Conservation (phyloP, 1,139 yeast species). For the Debaryomycetaceae sp. region DNA sequence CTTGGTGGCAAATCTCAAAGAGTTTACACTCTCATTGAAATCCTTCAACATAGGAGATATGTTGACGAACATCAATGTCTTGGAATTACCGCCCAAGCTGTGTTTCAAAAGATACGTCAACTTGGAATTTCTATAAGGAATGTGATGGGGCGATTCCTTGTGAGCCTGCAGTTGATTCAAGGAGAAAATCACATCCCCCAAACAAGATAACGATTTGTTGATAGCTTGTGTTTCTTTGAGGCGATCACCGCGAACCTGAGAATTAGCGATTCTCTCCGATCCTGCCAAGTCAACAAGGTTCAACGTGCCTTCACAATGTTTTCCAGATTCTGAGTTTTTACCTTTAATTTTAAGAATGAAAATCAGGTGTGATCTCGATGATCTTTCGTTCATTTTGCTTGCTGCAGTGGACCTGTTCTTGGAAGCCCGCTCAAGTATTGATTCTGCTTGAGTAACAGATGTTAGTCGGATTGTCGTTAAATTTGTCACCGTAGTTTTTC, state of each 20-base stretch:
- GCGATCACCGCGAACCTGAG: slow-evolving; percentile 78
- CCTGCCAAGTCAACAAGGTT: slow-evolving; percentile 86
- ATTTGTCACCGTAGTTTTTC: slow-evolving; percentile 59
- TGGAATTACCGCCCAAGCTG: slow-evolving; percentile 80
- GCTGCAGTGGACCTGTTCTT: slow-evolving; percentile 74
- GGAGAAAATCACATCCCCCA: slow-evolving; percentile 88
- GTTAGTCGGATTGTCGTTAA: slow-evolving; percentile 48
- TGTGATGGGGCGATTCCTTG: slow-evolving; percentile 38
- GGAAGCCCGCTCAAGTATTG: slow-evolving; percentile 52
- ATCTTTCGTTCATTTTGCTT: slow-evolving; percentile 76
- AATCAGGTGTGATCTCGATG: slow-evolving; percentile 68
- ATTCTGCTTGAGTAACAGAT: slow-evolving; percentile 48
- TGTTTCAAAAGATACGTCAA: slow-evolving; percentile 81
- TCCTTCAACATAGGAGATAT: slow-evolving; percentile 66
- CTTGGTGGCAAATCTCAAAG: slow-evolving; percentile 85
- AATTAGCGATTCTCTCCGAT: slow-evolving; percentile 74
- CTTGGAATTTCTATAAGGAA: slow-evolving; percentile 56
- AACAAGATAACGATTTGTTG: slow-evolving; percentile 80
- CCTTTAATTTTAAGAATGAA: slow-evolving; percentile 67
- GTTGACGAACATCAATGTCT: slow-evolving; percentile 91
- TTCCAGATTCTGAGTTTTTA: slow-evolving; percentile 46
- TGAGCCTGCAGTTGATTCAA: slow-evolving; percentile 40
- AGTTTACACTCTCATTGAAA: slow-evolving; percentile 74
- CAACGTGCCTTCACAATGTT: slow-evolving; percentile 55
- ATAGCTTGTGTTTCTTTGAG: slow-evolving; percentile 86